These are phyloP conservation scores for Breynia disticha DNA, from an alignment of 441 rosid species.

Conservation along the genomic window DNA sequence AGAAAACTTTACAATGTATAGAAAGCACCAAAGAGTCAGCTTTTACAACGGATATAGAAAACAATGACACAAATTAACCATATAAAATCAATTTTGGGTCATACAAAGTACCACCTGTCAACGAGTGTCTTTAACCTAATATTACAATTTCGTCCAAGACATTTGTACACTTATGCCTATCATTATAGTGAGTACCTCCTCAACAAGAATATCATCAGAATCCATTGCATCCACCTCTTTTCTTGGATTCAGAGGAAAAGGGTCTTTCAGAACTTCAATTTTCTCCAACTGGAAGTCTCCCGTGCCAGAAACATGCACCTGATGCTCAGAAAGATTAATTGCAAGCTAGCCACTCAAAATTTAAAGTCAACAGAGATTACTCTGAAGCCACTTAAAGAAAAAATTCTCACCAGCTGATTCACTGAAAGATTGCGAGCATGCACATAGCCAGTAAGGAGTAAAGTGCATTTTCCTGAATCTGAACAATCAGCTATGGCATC, in stretches of 20 bases:
- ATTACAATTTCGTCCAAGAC: too few species aligned
- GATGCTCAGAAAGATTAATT: conserved; percentile 13
- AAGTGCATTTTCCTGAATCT: conserved; percentile 48
- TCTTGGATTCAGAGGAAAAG: conserved; percentile 54
- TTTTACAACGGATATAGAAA: too few species aligned
- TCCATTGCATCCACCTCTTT: conserved; percentile 67
- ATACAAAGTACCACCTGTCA: too few species aligned
- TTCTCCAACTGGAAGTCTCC: conserved; percentile 84
- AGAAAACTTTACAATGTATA: too few species aligned
- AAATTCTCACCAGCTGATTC: conserved; percentile 72
- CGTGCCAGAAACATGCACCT: conserved; percentile 89
- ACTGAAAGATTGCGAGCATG: conserved; percentile 68
- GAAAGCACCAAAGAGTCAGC: too few species aligned
- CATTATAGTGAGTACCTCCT: conserved; percentile 35
- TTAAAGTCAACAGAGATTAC: not conserved
- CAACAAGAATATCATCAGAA: conserved; percentile 40
- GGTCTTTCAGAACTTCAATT: conserved; percentile 77
- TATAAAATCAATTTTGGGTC: too few species aligned
- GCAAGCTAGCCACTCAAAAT: conserved; percentile 6
- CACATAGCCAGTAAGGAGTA: conserved; percentile 68
- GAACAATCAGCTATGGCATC: conserved; percentile 41
- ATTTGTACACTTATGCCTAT: too few species aligned
- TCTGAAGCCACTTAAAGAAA: conserved; percentile 11
- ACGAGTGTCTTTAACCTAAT: too few species aligned
- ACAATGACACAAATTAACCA: too few species aligned